Base-by-base conservation (phyloP, 2,329 filamentous ascomycete species). In the Boeremia exigua region DNA sequence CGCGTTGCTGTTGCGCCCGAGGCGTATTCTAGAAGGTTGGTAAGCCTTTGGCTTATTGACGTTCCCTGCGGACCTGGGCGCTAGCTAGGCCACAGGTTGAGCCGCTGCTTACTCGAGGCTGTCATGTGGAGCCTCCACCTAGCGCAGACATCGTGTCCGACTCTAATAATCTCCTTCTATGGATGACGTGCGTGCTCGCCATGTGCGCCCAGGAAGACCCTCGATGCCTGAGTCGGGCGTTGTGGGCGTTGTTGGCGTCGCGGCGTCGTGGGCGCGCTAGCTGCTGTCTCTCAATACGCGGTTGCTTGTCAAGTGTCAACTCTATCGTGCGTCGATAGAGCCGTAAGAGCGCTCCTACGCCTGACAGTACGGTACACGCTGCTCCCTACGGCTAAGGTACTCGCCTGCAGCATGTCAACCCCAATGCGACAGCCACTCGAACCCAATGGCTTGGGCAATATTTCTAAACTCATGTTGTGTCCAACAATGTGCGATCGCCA, bases 11-110 rank as follows among this genome's bases (percentile, higher is more conserved):
- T 56, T 47, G 43, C 33, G 14, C 37, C 33, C 15, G n/a, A 34
- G 37, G 50, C 60, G 58, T 58, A 67, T 70, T 72, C 69, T 66
- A 58, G 69, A 71, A 71, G 64, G 60, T 54, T 55, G 58, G 53
- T 61, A 61, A 61, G 58, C 62, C 48, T 12, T 36, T 29, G 36
- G 28, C 37, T 47, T 61, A 61, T 64, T 62, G 60, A 59, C 60
- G 56, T 36, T 61, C 55, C 55, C 58, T 48, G 49, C 53, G 51
- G 56, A 50, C 58, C 56, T 65, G 34, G 59, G 59, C 61, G 55
- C 63, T 62, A 65, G 56, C 29, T 53, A 57, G 48, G 56, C 60
- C 40, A 43, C 42, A 45, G 12, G 30, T 23, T 32, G 29, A 50
- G 23, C 29, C 47, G 48, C 46, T 56, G 46, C 36, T 39, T 50